Conservation (phyloP, 768 basidiomycete genomes). For the Leccinum truebloodii region DNA sequence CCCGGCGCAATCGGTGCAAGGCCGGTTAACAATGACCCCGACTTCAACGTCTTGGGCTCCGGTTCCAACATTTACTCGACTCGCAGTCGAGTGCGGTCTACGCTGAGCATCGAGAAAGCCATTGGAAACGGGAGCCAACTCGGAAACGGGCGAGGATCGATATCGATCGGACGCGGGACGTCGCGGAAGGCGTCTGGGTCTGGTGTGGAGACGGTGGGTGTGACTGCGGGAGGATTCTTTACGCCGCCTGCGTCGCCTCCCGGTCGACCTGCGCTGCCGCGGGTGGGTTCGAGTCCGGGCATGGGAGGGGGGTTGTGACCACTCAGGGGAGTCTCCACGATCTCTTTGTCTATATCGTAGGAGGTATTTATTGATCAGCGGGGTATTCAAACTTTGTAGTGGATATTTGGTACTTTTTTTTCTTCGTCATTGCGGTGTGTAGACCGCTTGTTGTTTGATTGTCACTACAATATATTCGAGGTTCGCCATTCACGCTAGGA, state of each 20-base stretch:
- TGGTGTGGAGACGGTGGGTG: slow-evolving; percentile 72
- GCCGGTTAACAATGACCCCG: slow-evolving; percentile 38
- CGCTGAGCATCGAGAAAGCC: slow-evolving; percentile 61
- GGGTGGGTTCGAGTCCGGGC: neutral
- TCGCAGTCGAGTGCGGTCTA: slow-evolving; percentile 51
- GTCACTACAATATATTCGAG: neutral
- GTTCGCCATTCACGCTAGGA: too few relatives aligned
- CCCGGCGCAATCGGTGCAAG: slow-evolving; percentile 23
- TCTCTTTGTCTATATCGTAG: neutral
- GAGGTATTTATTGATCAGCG: neutral
- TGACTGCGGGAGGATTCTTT: slow-evolving; percentile 82
- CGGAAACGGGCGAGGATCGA: slow-evolving; percentile 53
- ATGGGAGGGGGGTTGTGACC: neutral
- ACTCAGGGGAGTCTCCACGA: neutral
- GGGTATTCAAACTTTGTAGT: neutral
- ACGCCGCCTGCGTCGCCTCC: slow-evolving; percentile 45
- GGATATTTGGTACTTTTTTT: neutral
- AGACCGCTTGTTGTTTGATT: neutral
- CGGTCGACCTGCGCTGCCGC: neutral
- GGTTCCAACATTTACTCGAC: slow-evolving; percentile 31
- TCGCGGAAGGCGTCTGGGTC: slow-evolving; percentile 64
- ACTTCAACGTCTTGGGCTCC: slow-evolving; percentile 13
- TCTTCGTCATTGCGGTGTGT: neutral
- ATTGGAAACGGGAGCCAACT: slow-evolving; percentile 18
- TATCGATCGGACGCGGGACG: slow-evolving; percentile 63